These are phyloP conservation scores for Neurospora sp. DNA, from an alignment of 495 filamentous ascomycete genomes.

Conservation along the genomic window DNA sequence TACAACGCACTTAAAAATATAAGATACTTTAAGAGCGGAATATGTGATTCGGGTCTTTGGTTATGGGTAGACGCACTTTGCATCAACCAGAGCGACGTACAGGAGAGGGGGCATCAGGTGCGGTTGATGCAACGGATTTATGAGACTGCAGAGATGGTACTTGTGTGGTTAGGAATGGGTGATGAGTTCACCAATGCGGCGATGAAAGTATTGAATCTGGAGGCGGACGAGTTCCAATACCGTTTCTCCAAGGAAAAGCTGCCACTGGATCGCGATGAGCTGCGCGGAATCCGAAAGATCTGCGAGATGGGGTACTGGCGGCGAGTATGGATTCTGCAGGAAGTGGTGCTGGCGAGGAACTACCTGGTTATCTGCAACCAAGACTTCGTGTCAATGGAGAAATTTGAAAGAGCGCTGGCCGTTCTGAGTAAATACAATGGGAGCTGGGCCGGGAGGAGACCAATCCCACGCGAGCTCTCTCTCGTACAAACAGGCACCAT, in stretches of 20 bases:
- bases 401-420: not conserved
- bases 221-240: not conserved
- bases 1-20: not conserved
- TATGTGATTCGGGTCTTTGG: not conserved
- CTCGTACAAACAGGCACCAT: too few species aligned
- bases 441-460: not conserved
- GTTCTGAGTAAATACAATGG: not conserved
- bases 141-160: not conserved
- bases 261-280: not conserved
- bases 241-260: not conserved
- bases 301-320: not conserved
- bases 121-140: not conserved
- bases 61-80: not conserved
- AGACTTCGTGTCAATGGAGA: not conserved
- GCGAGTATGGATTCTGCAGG: not conserved
- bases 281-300: rapidly evolving
- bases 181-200: rapidly evolving
- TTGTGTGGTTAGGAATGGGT: not conserved
- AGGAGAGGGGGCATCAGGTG: constrained; percentile 3
- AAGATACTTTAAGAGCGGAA: not conserved
- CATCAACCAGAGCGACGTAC: constrained; percentile 1
- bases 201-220: not conserved
- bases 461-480: too few species aligned
- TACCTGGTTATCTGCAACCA: not conserved
- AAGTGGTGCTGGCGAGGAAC: not conserved